Evolutionary conservation across 371 early-diverging fungal species (phyloP).

Genomic region (Zopfochytrium polystomum): DNA sequence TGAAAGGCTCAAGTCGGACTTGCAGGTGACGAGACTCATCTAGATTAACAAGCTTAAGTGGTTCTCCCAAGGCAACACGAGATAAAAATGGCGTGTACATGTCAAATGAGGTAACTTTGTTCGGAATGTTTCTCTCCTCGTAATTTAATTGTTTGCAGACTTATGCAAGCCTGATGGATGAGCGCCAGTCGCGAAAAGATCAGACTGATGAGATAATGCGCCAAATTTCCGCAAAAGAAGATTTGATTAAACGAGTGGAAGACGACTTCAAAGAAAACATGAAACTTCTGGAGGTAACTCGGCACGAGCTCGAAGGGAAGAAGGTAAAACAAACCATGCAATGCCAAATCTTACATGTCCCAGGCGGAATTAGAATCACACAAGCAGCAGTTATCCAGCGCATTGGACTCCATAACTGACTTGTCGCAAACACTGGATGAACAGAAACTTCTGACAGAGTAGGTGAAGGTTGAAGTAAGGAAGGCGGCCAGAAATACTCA

Average conservation of each 20-base stretch:
- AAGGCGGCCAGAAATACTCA: slow-evolving; percentile 3
- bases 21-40: slow-evolving; percentile 47
- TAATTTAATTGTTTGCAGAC: slow-evolving; percentile 17
- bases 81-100: slow-evolving; percentile 74
- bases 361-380: slow-evolving; percentile 41
- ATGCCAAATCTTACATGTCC: too few relatives aligned
- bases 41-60: neutral
- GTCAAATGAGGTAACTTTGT: slow-evolving; percentile 48
- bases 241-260: slow-evolving; percentile 41
- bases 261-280: slow-evolving; percentile 46
- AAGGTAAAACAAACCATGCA: slow-evolving; percentile 7
- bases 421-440: slow-evolving; percentile 25
- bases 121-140: neutral
- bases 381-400: slow-evolving; percentile 29
- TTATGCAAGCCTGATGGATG: slow-evolving; percentile 54
- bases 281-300: slow-evolving; percentile 42
- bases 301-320: slow-evolving; percentile 37
- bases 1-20: slow-evolving; percentile 58
- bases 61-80: slow-evolving; percentile 52
- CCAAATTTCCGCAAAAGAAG: slow-evolving; percentile 41
- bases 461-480: slow-evolving; percentile 3
- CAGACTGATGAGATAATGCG: slow-evolving; percentile 54
- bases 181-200: slow-evolving; percentile 57
- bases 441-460: slow-evolving; percentile 31
- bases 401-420: slow-evolving; percentile 31